These are phyloP conservation scores for Dactylonectria macrodidyma DNA, from an alignment of 2,329 filamentous ascomycete species.

Conservation along the genomic window DNA sequence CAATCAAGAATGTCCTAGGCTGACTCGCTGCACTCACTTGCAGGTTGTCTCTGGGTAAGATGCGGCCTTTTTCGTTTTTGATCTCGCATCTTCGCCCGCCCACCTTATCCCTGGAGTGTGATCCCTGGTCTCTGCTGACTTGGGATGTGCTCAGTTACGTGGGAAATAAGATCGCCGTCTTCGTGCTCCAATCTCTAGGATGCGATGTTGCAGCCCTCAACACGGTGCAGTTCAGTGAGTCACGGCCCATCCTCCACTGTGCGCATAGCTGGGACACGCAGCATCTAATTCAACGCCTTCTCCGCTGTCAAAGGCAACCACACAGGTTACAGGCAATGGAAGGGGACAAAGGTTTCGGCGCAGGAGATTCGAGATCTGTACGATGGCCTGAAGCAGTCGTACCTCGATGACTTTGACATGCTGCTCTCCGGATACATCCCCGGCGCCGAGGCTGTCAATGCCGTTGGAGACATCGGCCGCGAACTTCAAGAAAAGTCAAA, in stretches of 20 bases:
- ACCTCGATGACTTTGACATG: slow-evolving; percentile 92
- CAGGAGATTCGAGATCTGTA: slow-evolving; percentile 89
- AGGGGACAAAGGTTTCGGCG: slow-evolving; percentile 85
- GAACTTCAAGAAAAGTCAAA: slow-evolving; percentile 80
- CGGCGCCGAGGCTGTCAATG: slow-evolving; percentile 85
- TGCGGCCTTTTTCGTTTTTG: background rate
- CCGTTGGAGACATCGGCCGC: slow-evolving; percentile 86
- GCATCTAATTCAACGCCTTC: slow-evolving; percentile 17
- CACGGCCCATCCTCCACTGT: background rate
- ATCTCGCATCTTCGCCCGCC: background rate
- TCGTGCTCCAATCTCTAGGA: slow-evolving; percentile 92
- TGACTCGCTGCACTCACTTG: slow-evolving; percentile 25
- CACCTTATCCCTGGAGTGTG: background rate
- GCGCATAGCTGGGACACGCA: background rate
- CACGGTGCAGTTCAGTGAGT: slow-evolving; percentile 96
- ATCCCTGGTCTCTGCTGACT: slow-evolving; percentile 2
- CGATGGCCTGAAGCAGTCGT: slow-evolving; percentile 84
- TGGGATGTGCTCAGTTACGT: slow-evolving; percentile 79
- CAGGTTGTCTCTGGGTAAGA: slow-evolving; percentile 50
- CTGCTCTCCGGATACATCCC: slow-evolving; percentile 96
- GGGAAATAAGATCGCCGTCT: slow-evolving; percentile 96
- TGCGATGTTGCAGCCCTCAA: slow-evolving; percentile 96
- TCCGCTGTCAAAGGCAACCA: slow-evolving; percentile 82
- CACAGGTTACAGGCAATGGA: slow-evolving; percentile 91
- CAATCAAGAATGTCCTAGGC: slow-evolving; percentile 11